Evolutionary conservation across 441 rosid genomes (phyloP), one percentile per base, ranked within the genome.

Genomic region (Corymbia calophylla): DNA sequence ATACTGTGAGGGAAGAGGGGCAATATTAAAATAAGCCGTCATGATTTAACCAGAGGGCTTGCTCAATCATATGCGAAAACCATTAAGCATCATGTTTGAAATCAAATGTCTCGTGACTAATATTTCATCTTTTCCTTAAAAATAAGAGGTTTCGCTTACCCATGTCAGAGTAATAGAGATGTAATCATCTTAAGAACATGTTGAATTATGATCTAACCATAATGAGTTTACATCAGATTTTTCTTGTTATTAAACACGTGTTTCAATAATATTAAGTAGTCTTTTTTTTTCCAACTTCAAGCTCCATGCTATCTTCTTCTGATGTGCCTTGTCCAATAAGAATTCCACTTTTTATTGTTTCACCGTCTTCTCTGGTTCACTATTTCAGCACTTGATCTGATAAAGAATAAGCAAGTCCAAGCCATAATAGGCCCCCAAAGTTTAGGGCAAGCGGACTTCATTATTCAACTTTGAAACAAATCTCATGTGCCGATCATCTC

Each of bases 401-500:
- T 96, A 9, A 94, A 92, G 53, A 92, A 94, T 86, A 91, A 80
- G 23, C 66, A 92, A 91, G 98, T 95, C 89, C 91, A 94, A 92
- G 97, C 97, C 11, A 93, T 96, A 48, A 2, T 95, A 9, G 97
- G 97, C 16, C 94, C 97, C 19, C 47, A 91, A 87, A 90, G 91
- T 77, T 96, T 97, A 11, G 92, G 86, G 94, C 95, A 94, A 82
- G 94, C 97, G 29, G 88, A 89, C 80, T 95, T 96, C 86, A 53
- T 96, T 16, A 93, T 93, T 31, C 89, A 92, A 8, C 92, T 96
- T 1, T 93, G 98, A 80, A 62, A 92, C 70, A 93, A 94, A 89
- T 89, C 96, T 51, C 92, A 81, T 2, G 97, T 96, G 14, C 97
- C 97, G 16, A 53, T 97, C 68, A 48, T 97, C 27, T 92, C 99